Percentiles rank a stretch among this genome's conserved stretches.
Conservation (phyloP, 1,139 yeast genomes). For the Suhomyces yuchorum region DNA sequence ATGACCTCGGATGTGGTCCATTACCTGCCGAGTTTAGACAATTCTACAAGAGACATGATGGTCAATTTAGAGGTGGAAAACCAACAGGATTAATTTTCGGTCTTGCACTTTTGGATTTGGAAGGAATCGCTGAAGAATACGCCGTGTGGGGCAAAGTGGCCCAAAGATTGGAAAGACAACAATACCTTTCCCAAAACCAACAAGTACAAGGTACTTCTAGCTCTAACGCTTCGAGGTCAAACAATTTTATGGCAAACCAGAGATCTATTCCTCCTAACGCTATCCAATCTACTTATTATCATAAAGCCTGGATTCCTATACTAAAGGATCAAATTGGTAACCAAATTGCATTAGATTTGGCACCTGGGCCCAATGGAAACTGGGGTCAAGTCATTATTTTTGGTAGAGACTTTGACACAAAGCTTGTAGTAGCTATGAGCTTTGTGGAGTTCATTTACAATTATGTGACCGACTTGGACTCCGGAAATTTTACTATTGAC, state of each 20-base stretch:
- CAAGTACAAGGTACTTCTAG: constrained; percentile 26
- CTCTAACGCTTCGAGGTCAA: constrained; percentile 19
- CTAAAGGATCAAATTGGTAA: constrained; percentile 61
- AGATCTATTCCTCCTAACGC: constrained; percentile 60
- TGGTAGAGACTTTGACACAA: constrained; percentile 67
- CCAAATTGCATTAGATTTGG: constrained; percentile 61
- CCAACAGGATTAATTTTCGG: constrained; percentile 79
- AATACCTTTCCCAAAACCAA: constrained; percentile 35
- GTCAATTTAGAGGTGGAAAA: constrained; percentile 75
- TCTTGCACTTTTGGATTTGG: constrained; percentile 68
- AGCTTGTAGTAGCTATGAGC: constrained; percentile 56
- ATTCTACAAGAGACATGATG: constrained; percentile 75
- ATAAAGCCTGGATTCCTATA: constrained; percentile 63
- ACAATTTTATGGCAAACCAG: constrained; percentile 50
- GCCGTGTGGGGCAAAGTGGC: constrained; percentile 74
- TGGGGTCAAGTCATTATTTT: constrained; percentile 66
- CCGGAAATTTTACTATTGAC: constrained; percentile 55
- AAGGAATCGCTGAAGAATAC: constrained; percentile 69
- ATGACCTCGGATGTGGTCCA: constrained; percentile 62
- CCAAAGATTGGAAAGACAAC: constrained; percentile 48
- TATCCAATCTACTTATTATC: constrained; percentile 56
- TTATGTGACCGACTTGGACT: constrained; percentile 53
- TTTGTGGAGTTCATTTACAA: constrained; percentile 57
- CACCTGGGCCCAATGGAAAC: constrained; percentile 61
- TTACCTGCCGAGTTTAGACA: constrained; percentile 78